Conservation (phyloP, 768 basidiomycete species). For the Boletus rubropictus region DNA sequence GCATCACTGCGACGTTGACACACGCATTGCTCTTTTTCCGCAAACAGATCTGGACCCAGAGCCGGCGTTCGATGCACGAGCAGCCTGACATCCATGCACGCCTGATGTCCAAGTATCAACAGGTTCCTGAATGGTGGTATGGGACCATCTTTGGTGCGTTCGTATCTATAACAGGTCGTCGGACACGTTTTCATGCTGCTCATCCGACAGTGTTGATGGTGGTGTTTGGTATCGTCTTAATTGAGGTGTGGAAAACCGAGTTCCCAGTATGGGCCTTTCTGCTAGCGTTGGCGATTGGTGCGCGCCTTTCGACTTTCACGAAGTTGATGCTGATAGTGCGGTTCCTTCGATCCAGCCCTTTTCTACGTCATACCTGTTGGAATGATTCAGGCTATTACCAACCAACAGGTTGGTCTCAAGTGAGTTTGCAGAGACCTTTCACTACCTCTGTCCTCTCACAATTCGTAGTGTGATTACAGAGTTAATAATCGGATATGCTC, state of each 20-base stretch:
- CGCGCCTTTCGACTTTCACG: constrained; percentile 11
- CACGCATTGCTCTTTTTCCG: constrained; percentile 75
- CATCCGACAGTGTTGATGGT: constrained; percentile 40
- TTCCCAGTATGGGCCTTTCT: constrained; percentile 40
- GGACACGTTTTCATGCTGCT: background rate
- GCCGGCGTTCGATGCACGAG: constrained; percentile 64
- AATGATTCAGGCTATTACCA: constrained; percentile 73
- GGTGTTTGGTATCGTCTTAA: constrained; percentile 51
- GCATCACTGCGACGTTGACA: constrained; percentile 67
- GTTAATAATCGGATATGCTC: constrained; percentile 53
- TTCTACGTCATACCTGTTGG: constrained; percentile 74
- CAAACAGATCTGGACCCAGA: constrained; percentile 70
- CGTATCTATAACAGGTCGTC: background rate
- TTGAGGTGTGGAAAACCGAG: constrained; percentile 57
- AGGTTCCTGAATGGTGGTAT: constrained; percentile 64
- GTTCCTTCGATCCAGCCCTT: constrained; percentile 27
- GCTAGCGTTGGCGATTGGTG: constrained; percentile 27
- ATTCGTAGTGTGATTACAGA: constrained; percentile 55
- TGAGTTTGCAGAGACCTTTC: background rate
- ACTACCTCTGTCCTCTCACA: background rate
- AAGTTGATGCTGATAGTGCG: background rate
- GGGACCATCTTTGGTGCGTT: constrained; percentile 23
- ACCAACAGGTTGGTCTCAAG: constrained; percentile 64
- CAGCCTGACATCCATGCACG: constrained; percentile 71
- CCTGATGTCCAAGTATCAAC: constrained; percentile 50